A percentile compares a stretch with the other conserved stretches of the same genome.
Conservation (phyloP, 2,329 filamentous ascomycete species). For the Colletotrichum liriopes region DNA sequence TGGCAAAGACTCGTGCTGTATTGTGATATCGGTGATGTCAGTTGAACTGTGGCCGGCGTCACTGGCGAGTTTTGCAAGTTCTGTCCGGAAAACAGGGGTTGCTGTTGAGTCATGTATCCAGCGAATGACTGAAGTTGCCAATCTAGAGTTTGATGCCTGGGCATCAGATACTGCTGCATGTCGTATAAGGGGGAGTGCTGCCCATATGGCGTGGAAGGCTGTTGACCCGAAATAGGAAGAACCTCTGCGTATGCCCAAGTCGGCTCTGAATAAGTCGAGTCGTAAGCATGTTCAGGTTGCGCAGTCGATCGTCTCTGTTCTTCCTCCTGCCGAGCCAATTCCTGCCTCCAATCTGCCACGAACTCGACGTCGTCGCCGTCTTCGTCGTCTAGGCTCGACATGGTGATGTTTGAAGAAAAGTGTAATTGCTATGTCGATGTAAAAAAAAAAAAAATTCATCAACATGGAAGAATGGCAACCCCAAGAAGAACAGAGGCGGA, state of each 20-base stretch:
- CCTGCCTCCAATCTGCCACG: neutral
- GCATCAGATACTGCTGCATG: neutral
- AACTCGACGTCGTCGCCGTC: neutral
- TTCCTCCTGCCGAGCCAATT: neutral
- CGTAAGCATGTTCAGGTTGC: neutral
- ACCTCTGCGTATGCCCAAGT: neutral
- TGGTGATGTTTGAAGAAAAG: neutral
- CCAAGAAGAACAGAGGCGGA: neutral
- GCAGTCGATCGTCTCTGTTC: neutral
- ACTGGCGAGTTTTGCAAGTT: neutral
- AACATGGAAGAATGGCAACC: neutral
- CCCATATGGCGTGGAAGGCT: too few relatives aligned
- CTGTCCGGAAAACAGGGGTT: neutral
- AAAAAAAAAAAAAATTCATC: neutral
- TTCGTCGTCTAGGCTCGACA: neutral
- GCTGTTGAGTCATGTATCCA: neutral
- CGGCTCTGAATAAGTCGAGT: neutral
- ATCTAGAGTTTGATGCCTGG: neutral
- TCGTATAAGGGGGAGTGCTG: too few relatives aligned
- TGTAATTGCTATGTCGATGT: neutral
- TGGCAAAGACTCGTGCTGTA: neutral
- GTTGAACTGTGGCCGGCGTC: neutral
- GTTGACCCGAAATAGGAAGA: accelerated
- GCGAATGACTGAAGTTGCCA: neutral
- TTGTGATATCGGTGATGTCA: neutral